phyloP scores from a whole-genome alignment of 2,329 filamentous ascomycete genomes.

The Lasiodiplodia gonubiensis region DNA sequence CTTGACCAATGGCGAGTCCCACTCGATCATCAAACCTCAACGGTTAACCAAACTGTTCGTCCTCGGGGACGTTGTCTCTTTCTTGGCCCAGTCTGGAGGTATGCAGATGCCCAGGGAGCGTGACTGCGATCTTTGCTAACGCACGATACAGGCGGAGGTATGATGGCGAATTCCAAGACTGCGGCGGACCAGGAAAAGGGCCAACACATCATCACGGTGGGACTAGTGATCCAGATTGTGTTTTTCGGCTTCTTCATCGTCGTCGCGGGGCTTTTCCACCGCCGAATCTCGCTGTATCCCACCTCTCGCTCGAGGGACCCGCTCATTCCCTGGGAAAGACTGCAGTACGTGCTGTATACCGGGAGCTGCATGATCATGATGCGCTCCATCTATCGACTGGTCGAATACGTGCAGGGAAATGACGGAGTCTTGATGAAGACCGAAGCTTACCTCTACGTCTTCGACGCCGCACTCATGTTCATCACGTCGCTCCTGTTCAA shows the following conservation, averaged over 20 bases:
- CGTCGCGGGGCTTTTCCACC: constrained; percentile 40
- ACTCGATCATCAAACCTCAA: constrained; percentile 42
- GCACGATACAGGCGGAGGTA: neutral
- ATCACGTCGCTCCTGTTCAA: constrained; percentile 50
- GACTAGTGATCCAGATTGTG: constrained; percentile 41
- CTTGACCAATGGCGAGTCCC: constrained; percentile 41
- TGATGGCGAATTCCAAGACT: neutral
- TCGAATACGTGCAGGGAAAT: constrained; percentile 55
- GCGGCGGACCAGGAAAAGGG: constrained; percentile 33
- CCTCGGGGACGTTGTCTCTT: constrained; percentile 48
- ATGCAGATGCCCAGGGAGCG: neutral
- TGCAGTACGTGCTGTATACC: constrained; percentile 52
- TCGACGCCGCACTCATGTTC: constrained; percentile 55
- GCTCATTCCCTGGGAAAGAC: constrained; percentile 38
- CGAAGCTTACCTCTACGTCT: constrained; percentile 55
- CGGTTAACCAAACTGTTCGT: constrained; percentile 52
- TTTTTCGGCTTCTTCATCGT: constrained; percentile 41
- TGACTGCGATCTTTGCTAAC: neutral
- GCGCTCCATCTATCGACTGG: constrained; percentile 55
- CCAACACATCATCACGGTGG: constrained; percentile 37
- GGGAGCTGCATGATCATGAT: constrained; percentile 55
- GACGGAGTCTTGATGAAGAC: constrained; percentile 51
- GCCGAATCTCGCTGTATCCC: constrained; percentile 6
- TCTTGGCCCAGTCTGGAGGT: constrained; percentile 44
- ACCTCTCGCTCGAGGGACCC: neutral